Conservation (phyloP, 1,139 yeast genomes). For the Suhomyces bokatorum region DNA sequence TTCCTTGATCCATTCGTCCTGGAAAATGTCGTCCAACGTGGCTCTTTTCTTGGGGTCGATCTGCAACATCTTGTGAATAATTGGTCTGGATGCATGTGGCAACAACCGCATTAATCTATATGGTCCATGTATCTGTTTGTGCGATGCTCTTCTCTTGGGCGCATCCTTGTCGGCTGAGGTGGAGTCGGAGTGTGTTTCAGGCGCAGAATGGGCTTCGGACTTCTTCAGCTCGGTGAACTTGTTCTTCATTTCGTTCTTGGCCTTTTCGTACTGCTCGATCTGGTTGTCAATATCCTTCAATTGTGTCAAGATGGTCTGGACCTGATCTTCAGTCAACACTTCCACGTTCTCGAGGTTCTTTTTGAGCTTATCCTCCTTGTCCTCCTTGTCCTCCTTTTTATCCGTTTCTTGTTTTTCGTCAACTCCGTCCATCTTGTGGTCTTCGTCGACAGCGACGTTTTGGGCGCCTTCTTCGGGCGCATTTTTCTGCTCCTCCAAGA, state of each 20-base stretch:
- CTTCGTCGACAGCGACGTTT: not conserved
- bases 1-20: constrained; percentile 71
- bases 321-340: constrained; percentile 36
- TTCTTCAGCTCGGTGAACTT: constrained; percentile 28
- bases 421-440: constrained; percentile 1
- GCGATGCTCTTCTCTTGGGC: constrained; percentile 30
- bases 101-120: constrained; percentile 82
- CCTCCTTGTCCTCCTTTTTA: constrained; percentile 10
- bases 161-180: constrained; percentile 12
- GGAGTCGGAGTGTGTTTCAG: constrained; percentile 1
- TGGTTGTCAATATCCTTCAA: constrained; percentile 39
- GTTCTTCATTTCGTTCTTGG: constrained; percentile 38
- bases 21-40: constrained; percentile 61
- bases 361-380: constrained; percentile 14
- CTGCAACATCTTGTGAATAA: constrained; percentile 71
- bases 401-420: constrained; percentile 9
- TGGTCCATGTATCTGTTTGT: constrained; percentile 69
- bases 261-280: constrained; percentile 40
- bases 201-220: constrained; percentile 5
- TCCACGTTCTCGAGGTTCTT: constrained; percentile 24
- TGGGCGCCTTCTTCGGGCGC: not conserved
- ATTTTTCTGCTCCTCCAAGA: constrained; percentile 15
- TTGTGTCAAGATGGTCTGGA: constrained; percentile 33
- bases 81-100: constrained; percentile 82
- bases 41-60: constrained; percentile 71